Conservation (phyloP, 2,329 filamentous ascomycete genomes). For the Hawksworthiomyces lignivorus region DNA sequence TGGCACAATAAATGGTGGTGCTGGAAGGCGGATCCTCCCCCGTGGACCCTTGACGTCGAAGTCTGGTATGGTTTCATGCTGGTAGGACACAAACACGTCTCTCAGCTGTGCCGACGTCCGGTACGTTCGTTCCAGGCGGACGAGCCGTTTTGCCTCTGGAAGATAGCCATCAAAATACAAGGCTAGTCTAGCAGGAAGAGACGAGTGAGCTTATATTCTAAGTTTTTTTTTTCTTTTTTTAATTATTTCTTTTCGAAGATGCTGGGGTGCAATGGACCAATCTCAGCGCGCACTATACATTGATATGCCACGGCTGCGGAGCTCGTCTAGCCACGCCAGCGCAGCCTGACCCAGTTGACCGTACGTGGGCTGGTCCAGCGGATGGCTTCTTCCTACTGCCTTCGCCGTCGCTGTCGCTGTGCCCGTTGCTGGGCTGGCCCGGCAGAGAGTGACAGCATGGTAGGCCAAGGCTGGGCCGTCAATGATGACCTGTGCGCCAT, state of each 20-base stretch:
- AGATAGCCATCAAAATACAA: constrained; percentile 86
- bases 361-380: constrained; percentile 17
- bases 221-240: too few species aligned
- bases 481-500: constrained; percentile 15
- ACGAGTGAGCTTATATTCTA: too few species aligned
- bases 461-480: constrained; percentile 23
- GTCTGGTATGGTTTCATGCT: constrained; percentile 9
- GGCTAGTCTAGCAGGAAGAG: constrained; percentile 40
- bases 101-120: constrained; percentile 50
- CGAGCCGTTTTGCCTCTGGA: constrained; percentile 55
- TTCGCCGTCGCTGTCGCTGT: not conserved
- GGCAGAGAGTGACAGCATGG: constrained; percentile 16
- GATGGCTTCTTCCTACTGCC: constrained; percentile 8
- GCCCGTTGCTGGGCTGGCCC: not conserved
- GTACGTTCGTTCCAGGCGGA: constrained; percentile 54
- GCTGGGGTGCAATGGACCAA: too few species aligned
- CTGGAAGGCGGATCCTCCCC: constrained; percentile 24
- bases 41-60: constrained; percentile 8
- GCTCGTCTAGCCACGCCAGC: constrained; percentile 17
- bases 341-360: constrained; percentile 14
- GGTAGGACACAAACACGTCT: constrained; percentile 32
- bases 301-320: constrained; percentile 10
- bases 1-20: constrained; percentile 65
- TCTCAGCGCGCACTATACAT: constrained; percentile 5
- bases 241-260: not conserved